Percentiles rank a stretch among this genome's conserved stretches.
Evolutionary conservation across 2,329 filamentous ascomycete genomes (phyloP).

Genomic region (Orbilia brochopaga): DNA sequence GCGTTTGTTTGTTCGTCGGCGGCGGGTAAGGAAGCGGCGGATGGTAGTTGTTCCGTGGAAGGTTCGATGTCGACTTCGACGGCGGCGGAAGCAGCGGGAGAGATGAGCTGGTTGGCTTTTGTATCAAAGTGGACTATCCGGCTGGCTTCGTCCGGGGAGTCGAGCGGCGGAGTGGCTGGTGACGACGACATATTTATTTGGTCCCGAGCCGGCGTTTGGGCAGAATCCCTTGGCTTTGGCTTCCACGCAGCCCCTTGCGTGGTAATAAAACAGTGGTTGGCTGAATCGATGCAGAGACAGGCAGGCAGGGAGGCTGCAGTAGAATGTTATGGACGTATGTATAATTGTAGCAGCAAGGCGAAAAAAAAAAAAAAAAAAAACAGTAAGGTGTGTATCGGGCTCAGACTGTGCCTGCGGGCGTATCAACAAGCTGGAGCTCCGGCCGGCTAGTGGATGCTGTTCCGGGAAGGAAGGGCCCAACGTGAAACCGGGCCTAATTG

Average conservation of each 20-base stretch:
- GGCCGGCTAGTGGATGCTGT: slow-evolving; percentile 17
- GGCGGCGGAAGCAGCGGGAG: slow-evolving; percentile 22
- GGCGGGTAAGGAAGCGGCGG: slow-evolving; percentile 10
- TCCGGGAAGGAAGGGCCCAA: slow-evolving; percentile 16
- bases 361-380: no score
- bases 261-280: neutral
- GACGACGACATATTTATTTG: slow-evolving; percentile 23
- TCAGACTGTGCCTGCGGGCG: slow-evolving; percentile 10
- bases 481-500: slow-evolving; percentile 7
- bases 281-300: neutral
- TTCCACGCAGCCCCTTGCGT: slow-evolving; percentile 9
- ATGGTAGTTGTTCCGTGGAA: slow-evolving; percentile 13
- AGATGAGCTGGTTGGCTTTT: slow-evolving; percentile 43
- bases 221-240: neutral
- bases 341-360: slow-evolving; percentile 10
- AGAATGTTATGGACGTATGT: no score
- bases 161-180: slow-evolving; percentile 29
- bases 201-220: neutral
- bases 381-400: slow-evolving; percentile 14
- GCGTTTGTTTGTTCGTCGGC: slow-evolving; percentile 8
- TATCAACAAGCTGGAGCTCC: neutral
- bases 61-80: neutral
- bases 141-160: slow-evolving; percentile 21
- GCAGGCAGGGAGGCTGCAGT: neutral
- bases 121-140: slow-evolving; percentile 48